Base-by-base conservation (phyloP, 495 filamentous ascomycete species). In the Neurospora sp. region DNA sequence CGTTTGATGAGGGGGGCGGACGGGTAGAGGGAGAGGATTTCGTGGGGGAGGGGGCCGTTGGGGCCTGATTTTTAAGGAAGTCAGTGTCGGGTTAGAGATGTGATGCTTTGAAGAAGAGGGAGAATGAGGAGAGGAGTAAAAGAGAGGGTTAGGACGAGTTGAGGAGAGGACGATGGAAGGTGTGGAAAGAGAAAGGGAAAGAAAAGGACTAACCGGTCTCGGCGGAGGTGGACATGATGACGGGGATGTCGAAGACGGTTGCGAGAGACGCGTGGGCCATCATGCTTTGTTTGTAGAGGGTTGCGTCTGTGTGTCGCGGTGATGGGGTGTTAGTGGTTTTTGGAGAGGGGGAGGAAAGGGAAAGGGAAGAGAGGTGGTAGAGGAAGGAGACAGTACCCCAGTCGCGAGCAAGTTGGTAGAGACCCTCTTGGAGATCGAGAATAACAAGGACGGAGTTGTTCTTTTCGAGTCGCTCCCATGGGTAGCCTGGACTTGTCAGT, bases 371-470 rank as follows among this genome's bases (percentile, higher is more conserved):
- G 21, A 15, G n/a, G 17, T 31, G 28, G 13, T 5, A 39, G 39
- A 11, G 15, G 39, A 39, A 39, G 70, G 15, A 17, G 5, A 36
- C 11, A 17, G 11, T 69, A 76, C 74, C 78, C 76, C 82, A 91
- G 83, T 94, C 92, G 34, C 91, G 88, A 42, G 89, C 89, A 15
- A 92, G 76, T 70, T 85, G 81, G 78, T 88, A 88, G 28, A 94
- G 89, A 40, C 92, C 92, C 73, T 91, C 86, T 79, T 93, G 91
- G 74, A 91, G 85, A 79, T 94, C 92, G 71, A 93, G 85, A 73
- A 93, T 85, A 39, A 94, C 81, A 36, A 94, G 87, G 43, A 79
- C 76, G 1, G 79, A 73, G 45, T 81, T 69, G 73, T 79, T 71
- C 70, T 77, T 77, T 9, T 78, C 66, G 43, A 81, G 74, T 37